phyloP scores from a whole-genome alignment of 2,329 filamentous ascomycete species.

The Dryadomyces quercivorus region DNA sequence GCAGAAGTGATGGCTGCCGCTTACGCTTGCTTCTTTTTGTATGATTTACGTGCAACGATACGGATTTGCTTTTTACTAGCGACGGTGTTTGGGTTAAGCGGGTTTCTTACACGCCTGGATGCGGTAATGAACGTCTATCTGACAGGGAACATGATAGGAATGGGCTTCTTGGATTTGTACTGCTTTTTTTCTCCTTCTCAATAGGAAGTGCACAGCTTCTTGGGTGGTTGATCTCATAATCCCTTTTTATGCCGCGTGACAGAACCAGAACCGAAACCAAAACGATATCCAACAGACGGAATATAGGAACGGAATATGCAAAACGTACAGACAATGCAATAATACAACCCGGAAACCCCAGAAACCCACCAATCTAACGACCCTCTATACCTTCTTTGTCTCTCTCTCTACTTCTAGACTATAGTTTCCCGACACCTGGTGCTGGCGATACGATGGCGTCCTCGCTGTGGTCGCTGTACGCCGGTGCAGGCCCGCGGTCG shows the following conservation, averaged over 20 bases:
- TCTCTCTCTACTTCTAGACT: neutral
- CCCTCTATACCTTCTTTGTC: neutral
- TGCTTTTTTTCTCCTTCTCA: too few relatives aligned
- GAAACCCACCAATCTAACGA: neutral
- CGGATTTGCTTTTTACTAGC: neutral
- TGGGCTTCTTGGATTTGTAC: too few relatives aligned
- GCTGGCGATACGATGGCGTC: neutral
- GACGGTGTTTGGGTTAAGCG: neutral
- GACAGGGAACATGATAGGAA: too few relatives aligned
- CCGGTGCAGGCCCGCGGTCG: neutral
- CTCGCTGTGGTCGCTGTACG: neutral
- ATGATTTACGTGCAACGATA: slow-evolving; percentile 3
- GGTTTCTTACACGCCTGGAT: neutral
- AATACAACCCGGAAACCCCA: neutral
- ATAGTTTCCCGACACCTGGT: neutral
- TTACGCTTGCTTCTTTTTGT: neutral
- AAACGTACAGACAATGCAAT: neutral
- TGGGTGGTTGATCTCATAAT: too few relatives aligned
- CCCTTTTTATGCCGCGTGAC: too few relatives aligned
- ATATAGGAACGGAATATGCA: neutral
- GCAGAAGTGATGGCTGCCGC: neutral
- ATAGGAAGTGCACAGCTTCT: too few relatives aligned
- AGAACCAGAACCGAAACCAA: too few relatives aligned
- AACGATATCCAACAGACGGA: too few relatives aligned
- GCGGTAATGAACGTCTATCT: neutral